These are phyloP conservation scores for Saksenaea oblongispora DNA, from an alignment of 371 early-diverging fungal species.

Conservation along the genomic window DNA sequence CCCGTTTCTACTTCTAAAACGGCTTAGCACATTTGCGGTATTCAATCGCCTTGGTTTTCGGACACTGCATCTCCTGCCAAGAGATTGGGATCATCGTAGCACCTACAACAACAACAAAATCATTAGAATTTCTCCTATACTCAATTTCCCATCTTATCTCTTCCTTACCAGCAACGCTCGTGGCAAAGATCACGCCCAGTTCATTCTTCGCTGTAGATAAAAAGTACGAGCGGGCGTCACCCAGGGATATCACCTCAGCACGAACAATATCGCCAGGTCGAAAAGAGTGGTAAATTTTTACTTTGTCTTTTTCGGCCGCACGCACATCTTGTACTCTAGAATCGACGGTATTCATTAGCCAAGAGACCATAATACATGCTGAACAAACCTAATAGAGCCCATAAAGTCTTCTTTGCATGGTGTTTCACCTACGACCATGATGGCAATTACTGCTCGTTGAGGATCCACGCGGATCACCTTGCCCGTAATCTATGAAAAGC, in stretches of 20 bases:
- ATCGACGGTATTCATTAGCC: not conserved
- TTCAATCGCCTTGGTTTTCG: conserved; percentile 85
- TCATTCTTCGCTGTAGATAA: conserved; percentile 94
- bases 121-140: not conserved
- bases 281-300: conserved; percentile 88
- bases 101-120: conserved; percentile 39
- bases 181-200: conserved; percentile 92
- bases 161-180: conserved; percentile 71
- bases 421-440: conserved; percentile 85
- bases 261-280: conserved; percentile 94
- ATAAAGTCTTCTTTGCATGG: conserved; percentile 90
- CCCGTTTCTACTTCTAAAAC: conserved; percentile 13
- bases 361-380: not conserved
- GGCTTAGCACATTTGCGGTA: conserved; percentile 95
- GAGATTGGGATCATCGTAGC: conserved; percentile 93
- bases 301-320: conserved; percentile 92
- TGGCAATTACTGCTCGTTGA: conserved; percentile 81
- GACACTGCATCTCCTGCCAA: conserved; percentile 98
- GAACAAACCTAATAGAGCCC: conserved; percentile 81
- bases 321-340: conserved; percentile 86
- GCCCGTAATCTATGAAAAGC: conserved; percentile 61
- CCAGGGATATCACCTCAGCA: conserved; percentile 88
- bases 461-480: conserved; percentile 88
- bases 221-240: conserved; percentile 89
- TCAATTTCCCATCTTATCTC: not conserved